Conservation (phyloP, 2,329 filamentous ascomycete genomes). For the Talaromyces piceae region DNA sequence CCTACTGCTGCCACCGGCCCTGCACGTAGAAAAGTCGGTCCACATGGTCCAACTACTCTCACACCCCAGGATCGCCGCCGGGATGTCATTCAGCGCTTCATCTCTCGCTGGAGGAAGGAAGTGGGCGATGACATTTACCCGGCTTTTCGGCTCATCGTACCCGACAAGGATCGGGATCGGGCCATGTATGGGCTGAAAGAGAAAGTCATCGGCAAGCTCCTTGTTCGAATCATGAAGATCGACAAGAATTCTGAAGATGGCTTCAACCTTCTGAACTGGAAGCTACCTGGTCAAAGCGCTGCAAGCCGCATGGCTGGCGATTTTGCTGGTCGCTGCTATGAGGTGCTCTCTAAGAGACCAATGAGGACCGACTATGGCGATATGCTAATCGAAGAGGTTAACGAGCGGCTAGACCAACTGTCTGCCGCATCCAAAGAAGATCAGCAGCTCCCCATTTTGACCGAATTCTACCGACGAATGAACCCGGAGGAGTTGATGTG, state of each 20-base stretch:
- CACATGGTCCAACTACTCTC: conserved; percentile 48
- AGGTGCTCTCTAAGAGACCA: conserved; percentile 76
- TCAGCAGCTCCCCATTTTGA: conserved; percentile 74
- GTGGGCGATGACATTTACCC: conserved; percentile 92
- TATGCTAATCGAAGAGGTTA: conserved; percentile 85
- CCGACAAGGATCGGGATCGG: conserved; percentile 85
- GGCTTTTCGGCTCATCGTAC: conserved; percentile 81
- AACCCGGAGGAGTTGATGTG: conserved; percentile 89
- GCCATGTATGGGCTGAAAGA: conserved; percentile 94
- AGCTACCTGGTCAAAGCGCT: conserved; percentile 64
- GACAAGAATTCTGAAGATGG: conserved; percentile 85
- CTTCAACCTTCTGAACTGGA: conserved; percentile 82
- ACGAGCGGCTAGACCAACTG: conserved; percentile 72
- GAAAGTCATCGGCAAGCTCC: conserved; percentile 75
- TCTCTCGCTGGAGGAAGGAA: conserved; percentile 75
- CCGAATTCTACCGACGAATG: conserved; percentile 82
- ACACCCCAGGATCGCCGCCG: conserved; percentile 71
- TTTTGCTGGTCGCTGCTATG: conserved; percentile 82
- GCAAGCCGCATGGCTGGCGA: conserved; percentile 69
- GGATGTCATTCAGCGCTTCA: conserved; percentile 77
- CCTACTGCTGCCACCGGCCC: conserved; percentile 42
- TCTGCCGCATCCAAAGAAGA: conserved; percentile 69
- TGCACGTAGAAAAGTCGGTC: conserved; percentile 50
- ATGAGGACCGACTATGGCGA: conserved; percentile 65
- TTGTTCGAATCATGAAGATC: conserved; percentile 91